These are phyloP conservation scores for Liquidambar formosana DNA, from an alignment of 164 flowering plant genomes.

Conservation along the genomic window DNA sequence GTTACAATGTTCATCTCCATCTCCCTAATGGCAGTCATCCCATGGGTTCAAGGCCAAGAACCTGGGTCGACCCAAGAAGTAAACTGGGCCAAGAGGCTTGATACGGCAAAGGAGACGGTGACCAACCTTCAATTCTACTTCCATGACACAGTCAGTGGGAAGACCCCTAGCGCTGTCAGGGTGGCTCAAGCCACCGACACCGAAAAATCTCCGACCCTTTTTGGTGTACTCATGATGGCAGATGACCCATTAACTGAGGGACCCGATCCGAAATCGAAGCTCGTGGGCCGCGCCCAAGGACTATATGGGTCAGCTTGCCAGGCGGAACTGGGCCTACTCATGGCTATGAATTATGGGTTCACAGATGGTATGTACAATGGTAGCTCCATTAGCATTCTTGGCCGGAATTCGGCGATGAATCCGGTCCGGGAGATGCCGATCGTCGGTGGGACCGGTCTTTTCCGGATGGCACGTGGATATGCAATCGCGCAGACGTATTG, in stretches of 20 bases:
- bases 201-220: constrained; percentile 28
- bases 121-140: constrained; percentile 49
- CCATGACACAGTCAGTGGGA: constrained; percentile 49
- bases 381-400: constrained; percentile 39
- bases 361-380: constrained; percentile 41
- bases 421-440: constrained; percentile 46
- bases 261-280: constrained; percentile 39
- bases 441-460: constrained; percentile 49
- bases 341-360: constrained; percentile 41
- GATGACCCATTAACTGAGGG: constrained; percentile 52
- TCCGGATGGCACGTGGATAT: constrained; percentile 49
- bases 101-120: constrained; percentile 17
- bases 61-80: constrained; percentile 5
- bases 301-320: constrained; percentile 34
- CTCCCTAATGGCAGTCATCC: too few species aligned
- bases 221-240: constrained; percentile 39
- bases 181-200: constrained; percentile 33
- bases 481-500: constrained; percentile 30
- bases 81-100: constrained; percentile 10
- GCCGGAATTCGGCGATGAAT: constrained; percentile 26
- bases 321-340: constrained; percentile 23
- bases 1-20: too few species aligned
- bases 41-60: too few species aligned
- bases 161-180: constrained; percentile 25
- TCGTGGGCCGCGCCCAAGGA: constrained; percentile 59